These are phyloP conservation scores for Yueomyces sinensis DNA, from an alignment of 805 yeast species.

Conservation along the genomic window DNA sequence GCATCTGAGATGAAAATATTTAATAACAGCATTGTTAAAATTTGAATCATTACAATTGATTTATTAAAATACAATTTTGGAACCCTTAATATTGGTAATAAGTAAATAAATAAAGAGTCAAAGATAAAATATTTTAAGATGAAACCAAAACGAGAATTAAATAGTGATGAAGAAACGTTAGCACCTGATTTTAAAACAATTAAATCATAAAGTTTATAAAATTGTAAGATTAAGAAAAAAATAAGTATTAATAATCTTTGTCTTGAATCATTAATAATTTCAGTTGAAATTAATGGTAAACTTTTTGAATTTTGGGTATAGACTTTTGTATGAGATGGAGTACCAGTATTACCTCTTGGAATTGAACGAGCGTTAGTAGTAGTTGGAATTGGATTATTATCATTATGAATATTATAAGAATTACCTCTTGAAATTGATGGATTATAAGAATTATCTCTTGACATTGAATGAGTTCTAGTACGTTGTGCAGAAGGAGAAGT, in stretches of 20 bases:
- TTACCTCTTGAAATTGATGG: not conserved
- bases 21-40: conserved; percentile 31
- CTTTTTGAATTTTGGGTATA: too few relatives aligned
- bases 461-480: too few relatives aligned
- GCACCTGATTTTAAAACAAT: conserved; percentile 39
- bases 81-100: conserved; percentile 61
- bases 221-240: conserved; percentile 60
- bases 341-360: not conserved
- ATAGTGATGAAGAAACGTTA: conserved; percentile 23
- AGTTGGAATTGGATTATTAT: not conserved
- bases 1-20: conserved; percentile 45
- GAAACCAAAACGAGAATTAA: conserved; percentile 42
- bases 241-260: conserved; percentile 63
- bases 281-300: conserved; percentile 46
- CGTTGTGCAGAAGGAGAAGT: too few relatives aligned
- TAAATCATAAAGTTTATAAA: conserved; percentile 72
- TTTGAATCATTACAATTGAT: conserved; percentile 37
- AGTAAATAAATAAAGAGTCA: conserved; percentile 59
- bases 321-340: too few relatives aligned
- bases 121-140: conserved; percentile 56
- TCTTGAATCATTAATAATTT: conserved; percentile 55
- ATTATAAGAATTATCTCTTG: too few relatives aligned
- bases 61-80: conserved; percentile 56
- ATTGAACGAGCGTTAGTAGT: not conserved
- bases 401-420: not conserved